These are phyloP conservation scores for Aspergillus sp. DNA, from an alignment of 2,329 filamentous ascomycete species.

Conservation along the genomic window DNA sequence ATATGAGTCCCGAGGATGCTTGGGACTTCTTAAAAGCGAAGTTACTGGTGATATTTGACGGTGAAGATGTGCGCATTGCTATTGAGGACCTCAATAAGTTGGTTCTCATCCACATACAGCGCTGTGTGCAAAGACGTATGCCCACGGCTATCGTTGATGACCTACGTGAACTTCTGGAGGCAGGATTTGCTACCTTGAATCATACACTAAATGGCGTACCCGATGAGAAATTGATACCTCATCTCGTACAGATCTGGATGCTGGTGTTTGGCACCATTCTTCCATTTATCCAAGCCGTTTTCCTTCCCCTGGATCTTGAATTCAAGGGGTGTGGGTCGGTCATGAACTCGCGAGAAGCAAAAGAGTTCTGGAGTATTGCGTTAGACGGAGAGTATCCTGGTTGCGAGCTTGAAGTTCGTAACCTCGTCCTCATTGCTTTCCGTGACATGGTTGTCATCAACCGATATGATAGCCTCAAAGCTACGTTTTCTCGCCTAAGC, in stretches of 20 bases:
- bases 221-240: conserved; percentile 85
- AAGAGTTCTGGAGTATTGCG: conserved; percentile 85
- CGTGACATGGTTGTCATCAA: conserved; percentile 86
- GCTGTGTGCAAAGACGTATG: conserved; percentile 60
- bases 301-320: conserved; percentile 88
- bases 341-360: conserved; percentile 73
- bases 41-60: conserved; percentile 63
- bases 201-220: conserved; percentile 75
- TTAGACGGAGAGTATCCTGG: conserved; percentile 50
- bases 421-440: conserved; percentile 83
- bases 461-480: conserved; percentile 83
- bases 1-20: conserved; percentile 66
- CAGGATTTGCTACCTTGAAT: conserved; percentile 83
- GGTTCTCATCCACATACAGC: conserved; percentile 61
- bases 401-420: conserved; percentile 76
- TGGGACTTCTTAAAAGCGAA: conserved; percentile 67
- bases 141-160: conserved; percentile 63
- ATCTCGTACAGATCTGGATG: conserved; percentile 91
- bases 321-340: conserved; percentile 81
- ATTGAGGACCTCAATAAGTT: conserved; percentile 67
- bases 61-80: conserved; percentile 62
- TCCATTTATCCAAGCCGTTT: conserved; percentile 93
- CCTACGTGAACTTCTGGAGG: conserved; percentile 59
- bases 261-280: conserved; percentile 87
- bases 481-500: conserved; percentile 83